Evolutionary conservation across 164 flowering plant species (phyloP).

Genomic region (Vitis riparia): DNA sequence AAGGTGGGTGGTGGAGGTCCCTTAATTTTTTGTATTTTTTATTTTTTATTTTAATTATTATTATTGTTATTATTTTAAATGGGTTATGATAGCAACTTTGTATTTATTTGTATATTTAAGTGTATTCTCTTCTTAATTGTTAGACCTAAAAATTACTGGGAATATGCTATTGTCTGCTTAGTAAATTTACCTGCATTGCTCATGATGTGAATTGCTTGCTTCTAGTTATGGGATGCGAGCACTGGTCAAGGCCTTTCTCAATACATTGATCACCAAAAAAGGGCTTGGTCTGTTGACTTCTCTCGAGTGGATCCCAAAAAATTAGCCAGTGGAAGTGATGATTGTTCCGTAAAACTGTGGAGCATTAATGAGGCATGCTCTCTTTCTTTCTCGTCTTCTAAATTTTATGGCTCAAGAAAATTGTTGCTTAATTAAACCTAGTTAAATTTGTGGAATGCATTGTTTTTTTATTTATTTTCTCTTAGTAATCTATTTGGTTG

Average conservation of each 20-base stretch:
- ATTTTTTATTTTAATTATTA: too few species aligned
- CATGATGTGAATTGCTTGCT: slow-evolving; percentile 18
- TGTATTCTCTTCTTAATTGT: too few species aligned
- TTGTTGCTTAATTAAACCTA: background rate
- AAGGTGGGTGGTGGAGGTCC: too few species aligned
- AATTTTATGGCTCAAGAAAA: background rate
- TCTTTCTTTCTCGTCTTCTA: background rate
- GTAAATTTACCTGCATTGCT: slow-evolving; percentile 5
- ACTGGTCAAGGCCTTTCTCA: slow-evolving; percentile 71
- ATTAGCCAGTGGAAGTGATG: slow-evolving; percentile 98
- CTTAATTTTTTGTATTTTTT: too few species aligned
- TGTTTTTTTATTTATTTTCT: too few species aligned
- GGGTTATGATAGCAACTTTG: too few species aligned
- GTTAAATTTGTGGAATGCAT: background rate
- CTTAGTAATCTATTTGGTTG: too few species aligned
- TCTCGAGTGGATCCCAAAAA: slow-evolving; percentile 80
- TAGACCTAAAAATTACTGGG: background rate
- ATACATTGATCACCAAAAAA: slow-evolving; percentile 67
- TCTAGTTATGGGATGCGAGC: slow-evolving; percentile 92
- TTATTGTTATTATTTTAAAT: too few species aligned
- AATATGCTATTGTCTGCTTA: background rate
- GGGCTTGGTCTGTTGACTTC: slow-evolving; percentile 99
- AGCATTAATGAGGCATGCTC: slow-evolving; percentile 80
- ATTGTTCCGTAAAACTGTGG: slow-evolving; percentile 91
- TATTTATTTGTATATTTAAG: too few species aligned